Base-by-base conservation (phyloP, 169 alveolate species). In the Perkinsus marinus region DNA sequence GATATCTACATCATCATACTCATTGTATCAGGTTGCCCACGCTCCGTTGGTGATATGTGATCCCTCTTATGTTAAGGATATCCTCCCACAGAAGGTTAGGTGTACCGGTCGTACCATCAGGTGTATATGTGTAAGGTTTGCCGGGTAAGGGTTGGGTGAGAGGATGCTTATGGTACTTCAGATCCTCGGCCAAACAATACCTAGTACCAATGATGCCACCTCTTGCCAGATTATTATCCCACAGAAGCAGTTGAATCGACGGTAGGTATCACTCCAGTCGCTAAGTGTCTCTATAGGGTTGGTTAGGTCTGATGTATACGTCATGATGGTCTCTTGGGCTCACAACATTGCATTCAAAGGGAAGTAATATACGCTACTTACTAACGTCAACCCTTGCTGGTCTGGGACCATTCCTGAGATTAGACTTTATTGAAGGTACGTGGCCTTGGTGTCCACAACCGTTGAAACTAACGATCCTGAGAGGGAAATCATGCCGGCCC, bases 171-270 rank as follows among this genome's bases (percentile, higher is more conserved):
- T 99, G 93, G 96, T 98, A 91, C 98, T 98, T 92, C 97, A 99
- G 95, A 98, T 99, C 43, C 95, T 98, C 90, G 96, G 98, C 91
- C 97, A 98, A 89, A 99, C 99, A 19, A 97, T 98, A 89, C 99
- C 99, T 10, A 97, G 96, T 92, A 98, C 99, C 34, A 96, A 97
- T 92, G 96, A 97, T 89, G 97, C 96, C n/a, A 95, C 98, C 39
- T 98, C 99, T 9, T 97, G 98, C 92, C 98, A 98, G 95, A 97
- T 98, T 91, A 97, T 98, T 91, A 95, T 98, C 68, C 99, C 99
- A 22, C 98, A 98, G 95, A 97, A 97, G 94, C 99, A 98, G 95
- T 96, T 97, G 39, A 96, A 96, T 43, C 96, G 99, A 94, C 95
- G 96, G 91, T 95, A 96, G 93, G 98, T 97, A 95, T 91, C 30